Percentiles rank a stretch among this genome's conserved stretches.
Conservation (phyloP, 108 stramenopile species). For the Cylindrotheca fusiformis region DNA sequence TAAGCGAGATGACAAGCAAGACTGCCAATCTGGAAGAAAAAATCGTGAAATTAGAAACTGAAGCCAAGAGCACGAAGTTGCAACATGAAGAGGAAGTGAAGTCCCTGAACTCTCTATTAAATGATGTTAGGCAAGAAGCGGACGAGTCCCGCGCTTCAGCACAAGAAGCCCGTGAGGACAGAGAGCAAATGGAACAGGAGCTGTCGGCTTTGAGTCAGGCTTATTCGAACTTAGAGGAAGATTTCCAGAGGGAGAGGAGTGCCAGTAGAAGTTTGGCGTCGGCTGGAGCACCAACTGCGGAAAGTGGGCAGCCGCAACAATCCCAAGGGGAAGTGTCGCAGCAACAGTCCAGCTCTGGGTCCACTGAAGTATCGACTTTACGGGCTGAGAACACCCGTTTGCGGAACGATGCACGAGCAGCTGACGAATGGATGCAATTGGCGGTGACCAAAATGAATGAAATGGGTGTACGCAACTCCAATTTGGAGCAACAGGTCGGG, state of each 20-base stretch:
- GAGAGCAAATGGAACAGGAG: conserved; percentile 57
- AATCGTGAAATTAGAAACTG: conserved; percentile 35
- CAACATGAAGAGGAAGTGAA: conserved; percentile 33
- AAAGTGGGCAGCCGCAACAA: conserved; percentile 2
- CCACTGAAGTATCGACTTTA: conserved; percentile 43
- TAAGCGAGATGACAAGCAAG: conserved; percentile 58
- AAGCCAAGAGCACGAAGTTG: conserved; percentile 30
- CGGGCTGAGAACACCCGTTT: conserved; percentile 65
- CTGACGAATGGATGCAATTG: conserved; percentile 87
- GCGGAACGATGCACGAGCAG: conserved; percentile 55
- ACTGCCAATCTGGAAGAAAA: conserved; percentile 50
- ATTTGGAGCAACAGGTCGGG: conserved; percentile 25
- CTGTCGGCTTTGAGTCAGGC: conserved; percentile 69
- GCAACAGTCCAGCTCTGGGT: conserved; percentile 10
- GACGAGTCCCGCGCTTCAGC: conserved; percentile 16
- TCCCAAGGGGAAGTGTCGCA: conserved; percentile 13
- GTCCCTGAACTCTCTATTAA: conserved; percentile 33
- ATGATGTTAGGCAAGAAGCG: conserved; percentile 34
- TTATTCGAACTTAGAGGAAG: conserved; percentile 66
- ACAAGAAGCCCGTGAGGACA: conserved; percentile 40
- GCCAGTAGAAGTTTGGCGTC: not conserved
- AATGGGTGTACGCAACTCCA: conserved; percentile 44
- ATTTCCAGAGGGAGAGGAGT: conserved; percentile 35
- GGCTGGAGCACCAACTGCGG: conserved; percentile 2
- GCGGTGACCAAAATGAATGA: conserved; percentile 76